Evolutionary conservation across 2,329 filamentous ascomycete genomes (phyloP).

Genomic region (Aspergillus candidus): DNA sequence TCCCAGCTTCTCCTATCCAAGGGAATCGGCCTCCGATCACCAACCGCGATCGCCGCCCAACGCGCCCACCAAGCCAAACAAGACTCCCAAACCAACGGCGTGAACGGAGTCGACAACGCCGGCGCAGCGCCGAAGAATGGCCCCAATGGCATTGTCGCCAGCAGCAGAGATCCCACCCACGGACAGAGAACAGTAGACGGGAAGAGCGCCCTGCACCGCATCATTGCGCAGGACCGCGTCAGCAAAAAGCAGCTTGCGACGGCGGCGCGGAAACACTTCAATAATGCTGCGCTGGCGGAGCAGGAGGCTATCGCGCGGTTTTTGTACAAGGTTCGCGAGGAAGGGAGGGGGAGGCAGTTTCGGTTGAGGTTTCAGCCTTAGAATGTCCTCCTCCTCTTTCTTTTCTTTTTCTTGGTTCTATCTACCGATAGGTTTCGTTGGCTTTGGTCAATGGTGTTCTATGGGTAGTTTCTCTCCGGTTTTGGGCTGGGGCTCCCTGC

Average conservation of each 20-base stretch:
- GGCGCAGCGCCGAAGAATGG: neutral
- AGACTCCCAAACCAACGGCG: constrained; percentile 10
- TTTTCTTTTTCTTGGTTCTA: neutral
- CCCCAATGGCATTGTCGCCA: constrained; percentile 10
- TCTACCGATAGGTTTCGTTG: too few relatives aligned
- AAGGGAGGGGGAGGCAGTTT: constrained; percentile 37
- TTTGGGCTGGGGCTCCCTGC: too few relatives aligned
- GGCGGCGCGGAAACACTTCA: constrained; percentile 44
- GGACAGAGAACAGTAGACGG: constrained; percentile 9
- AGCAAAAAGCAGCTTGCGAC: constrained; percentile 38
- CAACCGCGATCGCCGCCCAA: constrained; percentile 38
- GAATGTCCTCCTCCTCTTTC: neutral
- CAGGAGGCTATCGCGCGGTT: constrained; percentile 45
- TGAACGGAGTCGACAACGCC: constrained; percentile 2
- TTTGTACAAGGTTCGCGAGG: constrained; percentile 45
- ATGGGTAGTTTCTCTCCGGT: too few relatives aligned
- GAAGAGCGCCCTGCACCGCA: constrained; percentile 19
- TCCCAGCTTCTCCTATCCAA: constrained; percentile 43
- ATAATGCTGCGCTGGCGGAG: constrained; percentile 41
- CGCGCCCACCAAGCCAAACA: constrained; percentile 11
- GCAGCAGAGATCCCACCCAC: constrained; percentile 4
- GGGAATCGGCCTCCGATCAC: constrained; percentile 40
- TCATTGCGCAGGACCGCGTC: constrained; percentile 35
- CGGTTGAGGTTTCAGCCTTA: constrained; percentile 39
- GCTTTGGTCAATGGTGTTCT: too few relatives aligned